Evolutionary conservation across 1,284 basidiomycete genomes (phyloP).

Genomic region (Heterobasidion parviporum): DNA sequence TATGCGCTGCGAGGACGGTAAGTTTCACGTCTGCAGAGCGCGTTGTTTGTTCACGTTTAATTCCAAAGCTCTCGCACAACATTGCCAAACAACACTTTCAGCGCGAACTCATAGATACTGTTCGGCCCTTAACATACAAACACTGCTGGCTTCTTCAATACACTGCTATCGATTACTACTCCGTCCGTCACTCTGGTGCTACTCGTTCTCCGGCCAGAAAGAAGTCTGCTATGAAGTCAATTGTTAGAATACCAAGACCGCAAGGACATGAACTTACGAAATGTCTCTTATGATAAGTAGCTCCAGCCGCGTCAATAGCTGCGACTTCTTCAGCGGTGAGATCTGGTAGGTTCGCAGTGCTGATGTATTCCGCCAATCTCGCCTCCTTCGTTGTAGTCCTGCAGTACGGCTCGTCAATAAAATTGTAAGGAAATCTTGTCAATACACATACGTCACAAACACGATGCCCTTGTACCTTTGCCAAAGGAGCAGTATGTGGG

Average conservation of each 20-base stretch:
- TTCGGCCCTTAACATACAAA: no score
- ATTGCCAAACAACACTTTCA: not conserved
- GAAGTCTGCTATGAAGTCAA: not conserved
- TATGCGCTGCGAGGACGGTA: not conserved
- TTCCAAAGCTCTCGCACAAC: not conserved
- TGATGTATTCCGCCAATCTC: slow-evolving; percentile 62
- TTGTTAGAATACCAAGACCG: not conserved
- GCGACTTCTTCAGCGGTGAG: slow-evolving; percentile 35
- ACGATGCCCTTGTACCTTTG: slow-evolving; percentile 21
- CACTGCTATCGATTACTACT: no score
- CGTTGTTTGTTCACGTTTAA: not conserved
- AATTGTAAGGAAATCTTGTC: not conserved
- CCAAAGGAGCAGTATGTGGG: slow-evolving; percentile 29
- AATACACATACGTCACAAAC: slow-evolving; percentile 52
- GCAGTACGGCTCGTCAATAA: not conserved
- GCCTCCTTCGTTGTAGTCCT: slow-evolving; percentile 67
- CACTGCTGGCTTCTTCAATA: no score
- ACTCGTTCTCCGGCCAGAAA: not conserved
- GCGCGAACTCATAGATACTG: not conserved
- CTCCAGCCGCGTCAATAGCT: not conserved
- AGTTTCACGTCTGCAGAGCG: not conserved
- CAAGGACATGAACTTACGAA: not conserved
- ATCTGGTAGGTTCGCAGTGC: slow-evolving; percentile 43
- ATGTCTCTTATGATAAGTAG: not conserved
- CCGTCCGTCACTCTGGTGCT: no score